Evolutionary conservation across 768 basidiomycete species (phyloP), one percentile per base, ranked within the genome.

Genomic region (Jaapia argillacea): DNA sequence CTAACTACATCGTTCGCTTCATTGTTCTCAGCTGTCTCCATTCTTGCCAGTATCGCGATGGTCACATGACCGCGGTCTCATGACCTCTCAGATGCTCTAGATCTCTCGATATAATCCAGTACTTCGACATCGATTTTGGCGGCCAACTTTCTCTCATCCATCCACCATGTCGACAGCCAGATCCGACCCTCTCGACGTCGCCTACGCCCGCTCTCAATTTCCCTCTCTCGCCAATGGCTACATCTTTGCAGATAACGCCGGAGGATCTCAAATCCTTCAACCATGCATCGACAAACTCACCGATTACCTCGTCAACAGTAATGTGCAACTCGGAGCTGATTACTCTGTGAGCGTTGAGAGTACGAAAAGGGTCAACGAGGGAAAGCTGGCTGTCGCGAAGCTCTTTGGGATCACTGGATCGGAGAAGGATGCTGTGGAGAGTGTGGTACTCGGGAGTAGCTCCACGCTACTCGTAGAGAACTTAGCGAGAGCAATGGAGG

Each of bases 231-330:
- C 64, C 24, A 62, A 67, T 1, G 77, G 75, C 1, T 85, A 69
- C 52, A 70, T 84, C 47, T 86, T 74, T 52, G 85, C 69, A 2
- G 85, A 86, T 63, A 87, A 83, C 46, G 85, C 85, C 0, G 85
- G 83, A 0, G 85, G 84, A 5, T 85, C 83, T 2, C 85, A 77
- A 56, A 74, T 71, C 28, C 61, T 75, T 1, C 63, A 70, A 39
- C 61, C 60, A 40, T 77, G 78, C 24, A 73, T 77, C 43, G 71
- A 80, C 50, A 61, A 70, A 35, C 71, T 86, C 52, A 67, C 66
- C 18, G 79, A 84, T 54, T 89, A 86, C 54, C 70, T 88, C 12
- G 45, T 71, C 24, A 75, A 81, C 61, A 78, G 79, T 5, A 88
- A 88, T 53, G 82, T 75, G 1, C 85, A 87, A 56, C 71, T 83